These are phyloP conservation scores for Stevia rebaudiana DNA, from an alignment of 140 eudicot species.

Conservation along the genomic window DNA sequence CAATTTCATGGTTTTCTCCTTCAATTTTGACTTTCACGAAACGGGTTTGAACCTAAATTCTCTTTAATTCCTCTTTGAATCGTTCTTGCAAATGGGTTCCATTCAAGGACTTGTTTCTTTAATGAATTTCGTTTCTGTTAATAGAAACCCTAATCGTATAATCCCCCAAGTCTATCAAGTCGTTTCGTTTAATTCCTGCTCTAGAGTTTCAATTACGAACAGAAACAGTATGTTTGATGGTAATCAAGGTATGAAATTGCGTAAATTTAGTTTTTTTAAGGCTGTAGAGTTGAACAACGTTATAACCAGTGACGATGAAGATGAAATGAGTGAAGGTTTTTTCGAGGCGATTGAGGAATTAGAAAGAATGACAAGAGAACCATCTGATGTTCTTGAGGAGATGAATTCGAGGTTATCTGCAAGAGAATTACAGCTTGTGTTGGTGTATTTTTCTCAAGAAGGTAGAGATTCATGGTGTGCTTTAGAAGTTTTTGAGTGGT, in stretches of 20 bases:
- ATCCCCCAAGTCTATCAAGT: conserved; percentile 2
- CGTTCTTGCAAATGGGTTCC: conserved; percentile 32
- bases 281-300: conserved; percentile 57
- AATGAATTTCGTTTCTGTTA: conserved; percentile 20
- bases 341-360: conserved; percentile 89
- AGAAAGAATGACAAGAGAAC: conserved; percentile 82
- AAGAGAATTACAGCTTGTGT: conserved; percentile 76
- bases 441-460: conserved; percentile 89
- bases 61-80: background rate
- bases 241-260: conserved; percentile 7
- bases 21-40: background rate
- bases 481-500: conserved; percentile 91
- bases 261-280: conserved; percentile 36
- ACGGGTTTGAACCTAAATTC: conserved; percentile 13
- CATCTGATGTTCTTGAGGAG: conserved; percentile 81
- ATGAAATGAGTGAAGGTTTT: conserved; percentile 73
- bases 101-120: conserved; percentile 31
- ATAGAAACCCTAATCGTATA: conserved; percentile 11
- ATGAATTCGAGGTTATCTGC: conserved; percentile 69
- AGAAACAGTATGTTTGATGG: conserved; percentile 14
- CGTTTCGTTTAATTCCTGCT: conserved; percentile 22
- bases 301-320: conserved; percentile 64
- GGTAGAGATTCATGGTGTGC: conserved; percentile 98
- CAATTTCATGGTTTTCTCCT: conserved; percentile 14
- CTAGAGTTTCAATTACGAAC: conserved; percentile 27